Conservation (phyloP, 257 asterid genomes). For the Solanum gracilifrons region DNA sequence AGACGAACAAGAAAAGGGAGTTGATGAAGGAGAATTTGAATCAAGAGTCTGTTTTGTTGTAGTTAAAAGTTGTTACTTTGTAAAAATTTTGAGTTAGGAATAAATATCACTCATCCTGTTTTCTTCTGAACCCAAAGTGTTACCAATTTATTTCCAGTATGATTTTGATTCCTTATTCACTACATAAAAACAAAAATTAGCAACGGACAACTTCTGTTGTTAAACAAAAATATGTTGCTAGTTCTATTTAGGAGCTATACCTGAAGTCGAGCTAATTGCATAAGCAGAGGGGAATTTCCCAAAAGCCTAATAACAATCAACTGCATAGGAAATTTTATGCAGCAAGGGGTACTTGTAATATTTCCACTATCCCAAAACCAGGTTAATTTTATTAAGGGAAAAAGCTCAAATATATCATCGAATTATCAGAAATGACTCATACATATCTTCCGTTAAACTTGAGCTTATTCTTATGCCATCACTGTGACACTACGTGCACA, state of each 20-base stretch:
- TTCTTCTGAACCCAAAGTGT: background rate
- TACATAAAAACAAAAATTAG: background rate
- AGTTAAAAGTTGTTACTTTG: background rate
- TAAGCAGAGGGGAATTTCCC: background rate
- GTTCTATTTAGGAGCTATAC: background rate
- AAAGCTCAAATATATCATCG: background rate
- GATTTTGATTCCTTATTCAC: too few species aligned
- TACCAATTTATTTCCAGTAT: background rate
- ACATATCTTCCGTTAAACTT: too few species aligned
- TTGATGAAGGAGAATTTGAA: background rate
- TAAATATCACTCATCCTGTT: background rate
- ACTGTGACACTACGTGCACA: too few species aligned
- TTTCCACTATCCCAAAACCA: background rate
- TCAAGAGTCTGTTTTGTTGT: background rate
- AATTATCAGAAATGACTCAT: too few species aligned
- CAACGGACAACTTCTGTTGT: background rate
- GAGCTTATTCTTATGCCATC: too few species aligned
- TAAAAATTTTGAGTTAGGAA: background rate
- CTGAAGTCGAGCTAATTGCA: too few species aligned
- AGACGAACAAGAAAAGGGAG: background rate
- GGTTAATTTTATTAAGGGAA: fast-evolving
- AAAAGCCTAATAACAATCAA: background rate
- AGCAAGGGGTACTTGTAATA: background rate
- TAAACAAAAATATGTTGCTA: background rate
- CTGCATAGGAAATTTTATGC: background rate